Base-by-base conservation (phyloP, 2,329 filamentous ascomycete genomes). In the Byssoonygena ceratinophila region DNA sequence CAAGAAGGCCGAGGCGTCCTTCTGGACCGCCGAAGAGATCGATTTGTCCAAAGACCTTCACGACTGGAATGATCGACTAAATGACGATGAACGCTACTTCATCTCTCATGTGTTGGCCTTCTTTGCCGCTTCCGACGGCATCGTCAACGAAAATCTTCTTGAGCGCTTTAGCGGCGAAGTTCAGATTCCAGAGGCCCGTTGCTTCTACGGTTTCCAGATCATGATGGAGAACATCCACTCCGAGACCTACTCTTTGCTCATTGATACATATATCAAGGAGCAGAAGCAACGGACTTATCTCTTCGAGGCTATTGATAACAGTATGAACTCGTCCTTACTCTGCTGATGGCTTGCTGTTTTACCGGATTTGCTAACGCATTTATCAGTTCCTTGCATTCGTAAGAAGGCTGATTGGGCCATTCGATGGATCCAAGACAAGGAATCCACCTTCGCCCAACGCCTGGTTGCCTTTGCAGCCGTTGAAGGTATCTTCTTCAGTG, bases 221-320 rank as follows among this genome's bases (percentile, higher is more conserved):
- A 98, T 98, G 92, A 97, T 98, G 87, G 92, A 98, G 80, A 98
- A 98, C 76, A 95, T 98, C 66, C 92, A 98, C 80, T 96, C 92
- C 14, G 92, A 98, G 77, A 98, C 92, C 51, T 98, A 98, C 81
- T 97, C 91, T 18, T 84, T 98, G 32, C 83, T 98, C 68, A 98
- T 98, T 69, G 92, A 98, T 71, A 96, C 91, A 58, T 98, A 98
- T 74, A 94, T 98, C 76, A 96, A 94, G 79, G 92, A 98, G 77
- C 86, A 87, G 58, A 85, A 86, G 68, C 91, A 98, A 77, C 84
- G 88, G 62, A 85, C 81, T 57, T 90, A 97, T 70, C 84, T 98
- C 54, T 97, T 98, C 76, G 95, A 98, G 66, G 92, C 92, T 64
- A 94, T 98, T 73, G 92, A 98, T 61, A 98, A 91, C 67, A 98